Percentiles rank a stretch among this genome's conserved stretches.
Conservation (phyloP, 345 rosid species). For the Hibiscus trionum region DNA sequence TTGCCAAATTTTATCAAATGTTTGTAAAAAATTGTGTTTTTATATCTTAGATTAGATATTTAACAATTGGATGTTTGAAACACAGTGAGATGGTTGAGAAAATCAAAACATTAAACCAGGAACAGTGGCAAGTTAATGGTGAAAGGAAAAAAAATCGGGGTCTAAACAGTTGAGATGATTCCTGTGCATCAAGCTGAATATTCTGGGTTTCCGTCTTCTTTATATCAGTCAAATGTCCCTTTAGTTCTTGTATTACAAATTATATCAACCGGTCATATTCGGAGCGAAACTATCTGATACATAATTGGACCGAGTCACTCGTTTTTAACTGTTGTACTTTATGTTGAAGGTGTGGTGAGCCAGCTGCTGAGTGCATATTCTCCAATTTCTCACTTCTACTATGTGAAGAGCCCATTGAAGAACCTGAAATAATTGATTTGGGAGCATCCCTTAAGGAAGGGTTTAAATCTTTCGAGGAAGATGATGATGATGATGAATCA, state of each 20-base stretch:
- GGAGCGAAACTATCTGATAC: neutral
- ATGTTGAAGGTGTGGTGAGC: slow-evolving; percentile 60
- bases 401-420: slow-evolving; percentile 59
- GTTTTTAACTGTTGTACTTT: neutral
- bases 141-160: too few relatives aligned
- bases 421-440: slow-evolving; percentile 56
- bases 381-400: slow-evolving; percentile 69
- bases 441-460: slow-evolving; percentile 35
- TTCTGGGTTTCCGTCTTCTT: neutral
- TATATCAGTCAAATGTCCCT: neutral
- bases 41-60: neutral
- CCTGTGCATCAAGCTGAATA: neutral
- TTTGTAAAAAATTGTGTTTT: neutral
- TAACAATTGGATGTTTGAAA: neutral
- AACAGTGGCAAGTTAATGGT: too few relatives aligned
- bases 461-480: slow-evolving; percentile 27
- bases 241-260: neutral
- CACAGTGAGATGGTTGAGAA: neutral
- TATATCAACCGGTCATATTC: neutral
- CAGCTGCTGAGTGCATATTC: slow-evolving; percentile 63
- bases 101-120: neutral
- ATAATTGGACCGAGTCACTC: neutral
- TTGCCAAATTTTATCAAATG: neutral
- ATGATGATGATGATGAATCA: slow-evolving; percentile 49
- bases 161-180: too few relatives aligned